phyloP scores from a whole-genome alignment of 306 rosid species.

The Lathyrus sativus region DNA sequence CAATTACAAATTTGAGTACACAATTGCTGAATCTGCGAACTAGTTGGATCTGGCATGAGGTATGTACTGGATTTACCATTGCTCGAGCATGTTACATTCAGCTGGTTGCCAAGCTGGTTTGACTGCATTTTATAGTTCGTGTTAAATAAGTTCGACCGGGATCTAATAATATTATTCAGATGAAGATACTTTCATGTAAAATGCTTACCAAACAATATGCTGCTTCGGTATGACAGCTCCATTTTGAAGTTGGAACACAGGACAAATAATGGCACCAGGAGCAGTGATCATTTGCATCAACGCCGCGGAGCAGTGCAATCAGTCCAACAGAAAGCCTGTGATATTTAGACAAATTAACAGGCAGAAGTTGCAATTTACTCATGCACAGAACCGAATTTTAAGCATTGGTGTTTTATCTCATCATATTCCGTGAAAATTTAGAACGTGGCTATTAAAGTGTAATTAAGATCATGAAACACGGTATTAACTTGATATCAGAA shows the following conservation, averaged over 20 bases:
- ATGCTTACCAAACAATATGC: conserved; percentile 70
- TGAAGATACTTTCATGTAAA: conserved; percentile 23
- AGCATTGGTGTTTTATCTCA: background rate
- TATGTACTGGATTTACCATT: conserved; percentile 63
- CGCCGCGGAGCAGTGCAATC: conserved; percentile 67
- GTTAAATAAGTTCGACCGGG: too few species aligned
- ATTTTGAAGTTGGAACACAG: conserved; percentile 92
- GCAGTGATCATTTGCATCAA: conserved; percentile 88
- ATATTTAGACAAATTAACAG: conserved; percentile 23
- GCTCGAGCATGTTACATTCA: conserved; percentile 75
- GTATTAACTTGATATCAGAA: conserved; percentile 7
- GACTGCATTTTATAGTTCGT: conserved; percentile 56
- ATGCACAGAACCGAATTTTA: conserved; percentile 12
- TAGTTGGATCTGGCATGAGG: conserved; percentile 47
- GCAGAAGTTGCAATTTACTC: conserved; percentile 20
- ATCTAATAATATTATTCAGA: background rate
- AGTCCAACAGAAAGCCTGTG: conserved; percentile 77
- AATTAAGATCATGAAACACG: too few species aligned
- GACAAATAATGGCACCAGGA: conserved; percentile 98
- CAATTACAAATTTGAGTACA: conserved; percentile 75
- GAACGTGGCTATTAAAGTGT: too few species aligned
- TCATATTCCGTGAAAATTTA: too few species aligned
- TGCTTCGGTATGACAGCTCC: conserved; percentile 84
- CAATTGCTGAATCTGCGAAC: conserved; percentile 71
- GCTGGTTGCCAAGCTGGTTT: conserved; percentile 68